phyloP scores from a whole-genome alignment of 306 rosid genomes.

The Rosa lucieae region DNA sequence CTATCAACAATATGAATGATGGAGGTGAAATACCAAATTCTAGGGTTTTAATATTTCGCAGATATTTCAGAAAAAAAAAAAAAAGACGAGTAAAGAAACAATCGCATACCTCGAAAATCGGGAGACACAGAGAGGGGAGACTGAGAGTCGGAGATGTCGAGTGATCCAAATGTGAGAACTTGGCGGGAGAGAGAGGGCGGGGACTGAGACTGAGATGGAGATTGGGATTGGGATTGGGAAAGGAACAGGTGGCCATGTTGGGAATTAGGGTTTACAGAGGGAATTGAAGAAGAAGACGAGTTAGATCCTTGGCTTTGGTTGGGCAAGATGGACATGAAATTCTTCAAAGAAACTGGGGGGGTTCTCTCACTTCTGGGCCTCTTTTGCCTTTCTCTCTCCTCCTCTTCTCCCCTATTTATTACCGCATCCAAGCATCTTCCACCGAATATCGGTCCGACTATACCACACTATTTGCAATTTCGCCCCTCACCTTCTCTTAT shows the following conservation, averaged over 20 bases:
- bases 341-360: background rate
- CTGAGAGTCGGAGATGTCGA: constrained; percentile 53
- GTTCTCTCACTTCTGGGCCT: background rate
- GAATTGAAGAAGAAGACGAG: constrained; percentile 45
- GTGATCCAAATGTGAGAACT: constrained; percentile 45
- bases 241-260: constrained; percentile 51
- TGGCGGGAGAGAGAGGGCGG: constrained; percentile 37
- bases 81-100: background rate
- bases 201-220: background rate
- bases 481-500: background rate
- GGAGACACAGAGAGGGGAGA: constrained; percentile 25
- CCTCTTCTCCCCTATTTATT: background rate
- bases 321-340: constrained; percentile 99
- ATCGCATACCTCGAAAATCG: constrained; percentile 41
- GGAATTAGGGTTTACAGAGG: constrained; percentile 56
- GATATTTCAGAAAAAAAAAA: background rate
- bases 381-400: background rate
- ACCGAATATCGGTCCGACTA: constrained; percentile 3
- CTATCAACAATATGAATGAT: background rate
- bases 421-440: background rate
- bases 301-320: constrained; percentile 58
- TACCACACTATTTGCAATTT: background rate
- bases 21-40: background rate
- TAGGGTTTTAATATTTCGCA: background rate
- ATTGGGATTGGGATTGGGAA: constrained; percentile 6